phyloP scores from a whole-genome alignment of 2,329 filamentous ascomycete genomes.

The Salinomyces thailandicus region DNA sequence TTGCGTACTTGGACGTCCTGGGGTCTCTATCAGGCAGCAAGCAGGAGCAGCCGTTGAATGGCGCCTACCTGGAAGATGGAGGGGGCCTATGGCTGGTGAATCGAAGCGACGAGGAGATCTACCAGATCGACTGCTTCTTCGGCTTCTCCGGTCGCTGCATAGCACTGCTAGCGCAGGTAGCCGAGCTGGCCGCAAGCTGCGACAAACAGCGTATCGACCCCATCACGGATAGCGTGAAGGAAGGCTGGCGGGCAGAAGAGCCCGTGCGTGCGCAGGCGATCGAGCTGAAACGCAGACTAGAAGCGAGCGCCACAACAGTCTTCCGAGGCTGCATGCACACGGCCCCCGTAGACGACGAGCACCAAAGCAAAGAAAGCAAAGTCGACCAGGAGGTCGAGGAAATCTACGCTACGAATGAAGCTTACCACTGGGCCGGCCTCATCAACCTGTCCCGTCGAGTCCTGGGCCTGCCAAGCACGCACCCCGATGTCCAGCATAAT shows the following conservation, averaged over 20 bases:
- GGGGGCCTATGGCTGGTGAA: slow-evolving; percentile 27
- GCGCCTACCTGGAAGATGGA: slow-evolving; percentile 30
- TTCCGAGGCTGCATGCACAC: slow-evolving; percentile 35
- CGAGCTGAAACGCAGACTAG: slow-evolving; percentile 51
- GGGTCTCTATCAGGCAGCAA: slow-evolving; percentile 54
- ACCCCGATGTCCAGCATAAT: slow-evolving; percentile 51
- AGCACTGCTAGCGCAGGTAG: slow-evolving; percentile 59
- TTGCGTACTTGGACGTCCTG: slow-evolving; percentile 72
- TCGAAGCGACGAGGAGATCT: slow-evolving; percentile 29
- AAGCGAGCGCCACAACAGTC: slow-evolving; percentile 38
- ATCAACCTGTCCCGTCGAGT: slow-evolving; percentile 67
- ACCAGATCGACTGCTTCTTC: slow-evolving; percentile 68
- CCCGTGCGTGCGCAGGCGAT: slow-evolving; percentile 48
- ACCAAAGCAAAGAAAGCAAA: slow-evolving; percentile 28
- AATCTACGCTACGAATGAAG: slow-evolving; percentile 61
- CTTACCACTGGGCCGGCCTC: slow-evolving; percentile 69
- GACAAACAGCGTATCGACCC: slow-evolving; percentile 54
- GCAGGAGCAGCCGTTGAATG: slow-evolving; percentile 31
- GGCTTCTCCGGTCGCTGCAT: slow-evolving; percentile 66
- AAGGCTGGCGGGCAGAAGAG: slow-evolving; percentile 49
- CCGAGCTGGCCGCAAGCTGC: slow-evolving; percentile 58
- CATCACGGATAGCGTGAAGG: slow-evolving; percentile 37
- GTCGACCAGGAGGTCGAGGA: slow-evolving; percentile 50
- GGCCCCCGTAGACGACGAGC: slow-evolving; percentile 27
- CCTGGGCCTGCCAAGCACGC: slow-evolving; percentile 48